Evolutionary conservation across 176 grass and related monocot species (phyloP).

Genomic region (Secale cereale): DNA sequence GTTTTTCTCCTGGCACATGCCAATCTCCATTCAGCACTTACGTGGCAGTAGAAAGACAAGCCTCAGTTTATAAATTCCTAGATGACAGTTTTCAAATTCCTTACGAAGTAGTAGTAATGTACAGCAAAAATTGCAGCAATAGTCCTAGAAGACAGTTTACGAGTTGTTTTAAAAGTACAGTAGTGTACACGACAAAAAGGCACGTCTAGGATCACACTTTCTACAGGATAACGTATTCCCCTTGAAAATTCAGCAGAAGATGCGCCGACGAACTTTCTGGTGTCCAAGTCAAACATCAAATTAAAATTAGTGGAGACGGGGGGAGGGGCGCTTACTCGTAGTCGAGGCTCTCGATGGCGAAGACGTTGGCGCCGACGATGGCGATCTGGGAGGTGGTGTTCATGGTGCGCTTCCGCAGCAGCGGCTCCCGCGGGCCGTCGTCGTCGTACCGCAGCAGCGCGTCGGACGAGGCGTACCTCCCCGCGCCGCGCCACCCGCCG

Average conservation of each 20-base stretch:
- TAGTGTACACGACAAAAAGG: neutral
- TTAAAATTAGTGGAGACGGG: neutral
- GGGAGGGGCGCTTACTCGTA: constrained; percentile 56
- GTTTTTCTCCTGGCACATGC: neutral
- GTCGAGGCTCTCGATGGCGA: constrained; percentile 81
- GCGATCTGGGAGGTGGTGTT: constrained; percentile 93
- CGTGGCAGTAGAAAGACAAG: neutral
- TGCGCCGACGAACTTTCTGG: neutral
- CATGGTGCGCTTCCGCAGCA: constrained; percentile 68
- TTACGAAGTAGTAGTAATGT: no score
- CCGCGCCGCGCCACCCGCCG: constrained; percentile 20
- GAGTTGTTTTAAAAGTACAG: constrained; percentile 15
- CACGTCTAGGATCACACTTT: neutral
- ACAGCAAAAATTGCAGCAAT: no score
- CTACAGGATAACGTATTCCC: neutral
- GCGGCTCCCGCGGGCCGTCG: constrained; percentile 41
- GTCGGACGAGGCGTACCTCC: constrained; percentile 37
- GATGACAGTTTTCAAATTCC: neutral
- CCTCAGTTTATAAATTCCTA: neutral
- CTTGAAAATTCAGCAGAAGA: neutral
- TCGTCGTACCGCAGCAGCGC: constrained; percentile 36
- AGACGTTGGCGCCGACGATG: constrained; percentile 85
- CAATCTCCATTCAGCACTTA: neutral
- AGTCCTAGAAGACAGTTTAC: neutral
- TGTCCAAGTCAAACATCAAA: neutral